These are phyloP conservation scores for Hippophae tibetana DNA, from an alignment of 306 rosid species.

Conservation along the genomic window DNA sequence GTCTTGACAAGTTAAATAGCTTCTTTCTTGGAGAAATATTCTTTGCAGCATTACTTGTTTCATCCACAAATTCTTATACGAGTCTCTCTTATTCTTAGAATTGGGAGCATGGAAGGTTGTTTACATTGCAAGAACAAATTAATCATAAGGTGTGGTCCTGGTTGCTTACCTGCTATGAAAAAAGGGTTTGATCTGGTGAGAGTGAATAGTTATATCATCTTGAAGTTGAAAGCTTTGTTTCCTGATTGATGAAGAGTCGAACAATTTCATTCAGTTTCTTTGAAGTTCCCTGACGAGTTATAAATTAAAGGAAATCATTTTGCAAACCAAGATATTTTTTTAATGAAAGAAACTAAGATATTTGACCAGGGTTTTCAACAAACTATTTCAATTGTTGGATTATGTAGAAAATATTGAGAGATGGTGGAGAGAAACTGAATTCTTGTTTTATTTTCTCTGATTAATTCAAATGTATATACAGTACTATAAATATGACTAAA, in stretches of 20 bases:
- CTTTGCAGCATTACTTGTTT: slow-evolving; percentile 4
- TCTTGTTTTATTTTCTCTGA: no score
- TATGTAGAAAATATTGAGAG: no score
- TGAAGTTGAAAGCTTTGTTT: slow-evolving; percentile 9
- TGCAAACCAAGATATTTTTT: no score
- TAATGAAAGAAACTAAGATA: no score
- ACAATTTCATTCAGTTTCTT: slow-evolving; percentile 1
- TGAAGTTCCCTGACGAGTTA: slow-evolving; percentile 4
- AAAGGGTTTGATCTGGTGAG: neutral
- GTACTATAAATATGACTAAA: no score
- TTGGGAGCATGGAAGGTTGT: slow-evolving; percentile 70
- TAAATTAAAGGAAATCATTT: slow-evolving; percentile 4
- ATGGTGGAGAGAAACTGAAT: no score
- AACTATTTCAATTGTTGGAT: no score
- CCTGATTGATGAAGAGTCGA: slow-evolving; percentile 7
- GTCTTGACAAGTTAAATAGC: neutral
- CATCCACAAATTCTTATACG: neutral
- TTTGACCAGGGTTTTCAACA: no score
- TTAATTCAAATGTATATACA: no score
- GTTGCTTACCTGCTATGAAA: slow-evolving; percentile 9
- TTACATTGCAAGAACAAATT: slow-evolving; percentile 81
- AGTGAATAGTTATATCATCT: slow-evolving; percentile 5
- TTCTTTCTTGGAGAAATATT: slow-evolving; percentile 1
- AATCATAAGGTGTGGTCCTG: slow-evolving; percentile 59
- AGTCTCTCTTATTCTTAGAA: slow-evolving; percentile 36